Base-by-base conservation (phyloP, 495 filamentous ascomycete species). In the Barbatosphaeria neglecta region DNA sequence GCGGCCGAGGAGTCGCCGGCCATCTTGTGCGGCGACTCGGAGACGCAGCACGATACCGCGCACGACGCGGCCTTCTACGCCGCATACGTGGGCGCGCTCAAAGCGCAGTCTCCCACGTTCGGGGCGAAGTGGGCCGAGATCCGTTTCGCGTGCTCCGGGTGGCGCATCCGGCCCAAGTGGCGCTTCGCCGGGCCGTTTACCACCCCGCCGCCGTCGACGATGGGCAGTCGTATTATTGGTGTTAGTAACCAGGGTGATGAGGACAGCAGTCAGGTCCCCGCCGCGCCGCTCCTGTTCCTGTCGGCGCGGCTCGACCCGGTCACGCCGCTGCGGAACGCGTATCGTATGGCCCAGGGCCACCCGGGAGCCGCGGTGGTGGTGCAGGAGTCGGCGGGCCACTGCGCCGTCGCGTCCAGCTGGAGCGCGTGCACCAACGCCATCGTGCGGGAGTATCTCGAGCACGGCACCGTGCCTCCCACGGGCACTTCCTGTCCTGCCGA, bases 21-120 rank as follows among this genome's bases (percentile, higher is more conserved):
- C n/a, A 74, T 85, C 39, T 56, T 73, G 0, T 86, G 83, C 57
- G 60, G 68, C 1, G 82, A 87, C 54, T 75, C 73, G 0, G 64
- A 66, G 11, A 62, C 60, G 23, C 50, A 69, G 16, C 27, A 50
- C 15, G 18, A 19, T 22, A n/a, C 0, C 17, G 13, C 13, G 13
- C 43, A 49, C 0, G 50, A 55, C 4, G 60, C 62, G 15, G 49
- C 59, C 0, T 53, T 51, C 15, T 78, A 82, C 41, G 39, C 50
- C 8, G 40, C 53, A 1, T 63, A 71, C 43, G 69, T 73, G 50
- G 22, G 49, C 15, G 25, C 56, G 16, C 54, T 79, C 9, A 52
- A 56, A 10, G 45, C 42, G 11, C 69, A 77, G 37, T 77, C 75
- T 41, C 44, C 57, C 2, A 56, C 60, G 9, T 52, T 77, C 15